Percentiles rank a stretch among this genome's conserved stretches.
These are phyloP conservation scores for Capronia americana DNA, from an alignment of 2,329 filamentous ascomycete species.

Conservation along the genomic window DNA sequence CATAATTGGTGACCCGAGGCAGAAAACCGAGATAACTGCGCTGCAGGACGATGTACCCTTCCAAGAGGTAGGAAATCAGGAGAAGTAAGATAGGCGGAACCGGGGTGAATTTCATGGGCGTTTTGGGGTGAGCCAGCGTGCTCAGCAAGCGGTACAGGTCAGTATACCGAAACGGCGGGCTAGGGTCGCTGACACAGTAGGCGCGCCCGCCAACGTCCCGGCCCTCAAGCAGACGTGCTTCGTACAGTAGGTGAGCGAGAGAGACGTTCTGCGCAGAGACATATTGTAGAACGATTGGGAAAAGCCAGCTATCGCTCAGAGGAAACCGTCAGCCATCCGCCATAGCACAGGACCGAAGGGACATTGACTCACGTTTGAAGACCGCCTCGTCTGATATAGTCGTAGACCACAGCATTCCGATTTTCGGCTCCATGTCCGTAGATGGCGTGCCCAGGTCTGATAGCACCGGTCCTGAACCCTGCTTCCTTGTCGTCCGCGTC, in stretches of 20 bases:
- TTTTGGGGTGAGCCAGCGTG: conserved; percentile 41
- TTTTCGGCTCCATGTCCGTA: conserved; percentile 58
- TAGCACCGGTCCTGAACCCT: conserved; percentile 60
- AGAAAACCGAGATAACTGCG: conserved; percentile 39
- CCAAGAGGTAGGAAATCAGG: conserved; percentile 44
- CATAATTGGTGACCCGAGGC: conserved; percentile 35
- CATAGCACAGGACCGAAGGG: conserved; percentile 30
- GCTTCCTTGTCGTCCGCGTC: conserved; percentile 47
- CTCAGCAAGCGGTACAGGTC: conserved; percentile 44
- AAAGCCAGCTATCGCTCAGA: conserved; percentile 48
- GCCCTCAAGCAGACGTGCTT: conserved; percentile 55
- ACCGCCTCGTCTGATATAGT: conserved; percentile 48
- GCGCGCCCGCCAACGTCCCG: conserved; percentile 53
- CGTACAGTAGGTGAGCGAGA: conserved; percentile 61
- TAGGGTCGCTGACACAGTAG: conserved; percentile 60
- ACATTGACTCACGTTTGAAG: conserved; percentile 39
- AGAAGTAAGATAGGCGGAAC: conserved; percentile 42
- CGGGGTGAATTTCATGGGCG: conserved; percentile 42
- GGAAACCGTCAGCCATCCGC: background rate
- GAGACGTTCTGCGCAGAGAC: conserved; percentile 61
- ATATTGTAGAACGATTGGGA: conserved; percentile 57
- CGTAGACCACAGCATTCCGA: conserved; percentile 47
- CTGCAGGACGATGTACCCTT: conserved; percentile 44
- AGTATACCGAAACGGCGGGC: conserved; percentile 49
- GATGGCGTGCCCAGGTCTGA: conserved; percentile 61